These are phyloP conservation scores for Geotrichum cucujoidarum DNA, from an alignment of 1,139 yeast species.

Conservation along the genomic window DNA sequence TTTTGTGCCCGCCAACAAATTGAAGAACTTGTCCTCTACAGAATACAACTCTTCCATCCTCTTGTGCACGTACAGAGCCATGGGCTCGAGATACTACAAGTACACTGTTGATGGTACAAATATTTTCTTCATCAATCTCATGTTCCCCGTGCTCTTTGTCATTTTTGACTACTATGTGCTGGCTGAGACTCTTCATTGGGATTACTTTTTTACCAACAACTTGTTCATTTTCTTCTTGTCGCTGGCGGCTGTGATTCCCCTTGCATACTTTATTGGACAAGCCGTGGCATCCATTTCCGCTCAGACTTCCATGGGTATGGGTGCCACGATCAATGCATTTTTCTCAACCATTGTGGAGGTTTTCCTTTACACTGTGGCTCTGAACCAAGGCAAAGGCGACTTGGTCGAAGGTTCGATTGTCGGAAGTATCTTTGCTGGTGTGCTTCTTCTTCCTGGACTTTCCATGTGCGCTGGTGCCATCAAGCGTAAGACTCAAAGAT, in stretches of 20 bases:
- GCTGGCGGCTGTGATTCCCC: slow-evolving; percentile 78
- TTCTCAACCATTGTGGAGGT: slow-evolving; percentile 95
- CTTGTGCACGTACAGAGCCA: slow-evolving; percentile 84
- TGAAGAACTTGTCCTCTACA: slow-evolving; percentile 29
- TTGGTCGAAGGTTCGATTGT: slow-evolving; percentile 97
- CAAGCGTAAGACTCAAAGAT: slow-evolving; percentile 84
- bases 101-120: slow-evolving; percentile 96
- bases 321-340: slow-evolving; percentile 96
- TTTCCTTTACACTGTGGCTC: slow-evolving; percentile 85
- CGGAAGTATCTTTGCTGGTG: slow-evolving; percentile 92
- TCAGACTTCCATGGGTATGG: slow-evolving; percentile 98
- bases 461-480: slow-evolving; percentile 98
- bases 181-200: slow-evolving; percentile 47
- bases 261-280: slow-evolving; percentile 96
- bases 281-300: slow-evolving; percentile 98
- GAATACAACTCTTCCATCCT: slow-evolving; percentile 41
- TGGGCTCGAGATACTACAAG: slow-evolving; percentile 89
- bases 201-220: slow-evolving; percentile 53
- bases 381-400: slow-evolving; percentile 76
- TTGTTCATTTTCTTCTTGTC: slow-evolving; percentile 64
- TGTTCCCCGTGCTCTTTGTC: slow-evolving; percentile 74
- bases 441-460: slow-evolving; percentile 80
- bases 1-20: slow-evolving; percentile 53
- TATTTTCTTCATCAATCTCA: slow-evolving; percentile 80
- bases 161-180: slow-evolving; percentile 71